Evolutionary conservation across 495 filamentous ascomycete species (phyloP).

Genomic region (Penicillium atrosanguineum): DNA sequence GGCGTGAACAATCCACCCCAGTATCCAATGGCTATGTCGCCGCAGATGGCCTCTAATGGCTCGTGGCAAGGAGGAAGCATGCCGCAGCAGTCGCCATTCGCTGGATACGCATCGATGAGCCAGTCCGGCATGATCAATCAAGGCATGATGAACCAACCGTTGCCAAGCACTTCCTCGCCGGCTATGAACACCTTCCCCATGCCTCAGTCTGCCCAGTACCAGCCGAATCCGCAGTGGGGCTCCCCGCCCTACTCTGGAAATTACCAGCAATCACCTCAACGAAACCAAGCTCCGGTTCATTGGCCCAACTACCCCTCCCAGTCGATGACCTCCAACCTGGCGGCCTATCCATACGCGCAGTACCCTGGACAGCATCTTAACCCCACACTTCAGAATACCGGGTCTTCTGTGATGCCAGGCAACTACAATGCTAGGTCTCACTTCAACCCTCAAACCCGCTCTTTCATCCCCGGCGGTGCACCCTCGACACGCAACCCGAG

Average conservation of each 20-base stretch:
- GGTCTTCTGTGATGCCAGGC: slow-evolving; percentile 73
- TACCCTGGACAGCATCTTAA: slow-evolving; percentile 68
- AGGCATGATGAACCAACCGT: slow-evolving; percentile 35
- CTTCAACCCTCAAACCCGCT: slow-evolving; percentile 90
- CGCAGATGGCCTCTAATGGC: slow-evolving; percentile 37
- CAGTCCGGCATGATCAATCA: slow-evolving; percentile 38
- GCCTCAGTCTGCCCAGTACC: slow-evolving; percentile 31
- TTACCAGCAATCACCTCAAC: slow-evolving; percentile 42
- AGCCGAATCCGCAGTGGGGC: slow-evolving; percentile 32
- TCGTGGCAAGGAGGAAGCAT: slow-evolving; percentile 40
- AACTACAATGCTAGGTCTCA: slow-evolving; percentile 71
- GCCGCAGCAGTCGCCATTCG: slow-evolving; percentile 39
- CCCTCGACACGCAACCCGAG: slow-evolving; percentile 29
- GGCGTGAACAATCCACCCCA: slow-evolving; percentile 33
- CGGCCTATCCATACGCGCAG: slow-evolving; percentile 73
- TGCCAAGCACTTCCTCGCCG: slow-evolving; percentile 42
- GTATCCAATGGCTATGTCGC: slow-evolving; percentile 37
- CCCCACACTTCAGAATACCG: slow-evolving; percentile 55
- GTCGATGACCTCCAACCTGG: slow-evolving; percentile 39
- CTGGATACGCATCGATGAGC: slow-evolving; percentile 40
- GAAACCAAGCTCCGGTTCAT: slow-evolving; percentile 34
- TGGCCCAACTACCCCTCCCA: slow-evolving; percentile 37
- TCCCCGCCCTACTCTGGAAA: slow-evolving; percentile 34
- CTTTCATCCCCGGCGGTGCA: slow-evolving; percentile 68
- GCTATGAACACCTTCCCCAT: slow-evolving; percentile 41